These are phyloP conservation scores for Lycium barbarum DNA, from an alignment of 257 asterid genomes.

Conservation along the genomic window DNA sequence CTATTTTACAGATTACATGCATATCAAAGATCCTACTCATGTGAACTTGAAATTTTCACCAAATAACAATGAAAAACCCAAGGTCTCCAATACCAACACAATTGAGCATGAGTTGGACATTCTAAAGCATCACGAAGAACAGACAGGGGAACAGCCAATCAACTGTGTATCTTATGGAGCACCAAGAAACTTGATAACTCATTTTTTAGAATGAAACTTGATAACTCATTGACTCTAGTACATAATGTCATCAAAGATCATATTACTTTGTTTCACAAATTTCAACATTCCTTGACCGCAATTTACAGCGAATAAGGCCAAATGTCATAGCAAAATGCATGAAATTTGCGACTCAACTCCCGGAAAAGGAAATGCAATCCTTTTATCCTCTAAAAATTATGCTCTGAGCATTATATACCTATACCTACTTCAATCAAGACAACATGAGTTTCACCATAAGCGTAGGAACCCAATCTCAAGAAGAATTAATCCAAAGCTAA, in stretches of 20 bases:
- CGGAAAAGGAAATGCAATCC: neutral
- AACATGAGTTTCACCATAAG: neutral
- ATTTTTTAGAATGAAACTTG: neutral
- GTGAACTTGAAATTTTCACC: neutral
- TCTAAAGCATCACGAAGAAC: neutral
- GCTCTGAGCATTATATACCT: neutral
- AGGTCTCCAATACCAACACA: neutral
- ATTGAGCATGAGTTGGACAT: neutral
- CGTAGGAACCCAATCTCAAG: neutral
- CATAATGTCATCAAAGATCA: neutral
- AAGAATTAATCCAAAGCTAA: conserved; percentile 5
- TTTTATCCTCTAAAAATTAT: neutral
- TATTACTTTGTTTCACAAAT: neutral
- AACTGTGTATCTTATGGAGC: neutral
- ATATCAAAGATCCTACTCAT: neutral
- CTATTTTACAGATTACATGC: neutral
- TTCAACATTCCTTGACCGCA: neutral
- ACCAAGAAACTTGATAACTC: neutral
- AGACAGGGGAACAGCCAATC: neutral
- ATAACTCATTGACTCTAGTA: neutral
- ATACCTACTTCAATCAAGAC: neutral
- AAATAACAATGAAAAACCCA: neutral
- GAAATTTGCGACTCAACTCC: neutral
- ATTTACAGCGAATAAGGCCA: neutral
- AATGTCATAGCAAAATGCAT: neutral